Conservation (phyloP, 306 rosid genomes). For the Vigna trinervia region DNA sequence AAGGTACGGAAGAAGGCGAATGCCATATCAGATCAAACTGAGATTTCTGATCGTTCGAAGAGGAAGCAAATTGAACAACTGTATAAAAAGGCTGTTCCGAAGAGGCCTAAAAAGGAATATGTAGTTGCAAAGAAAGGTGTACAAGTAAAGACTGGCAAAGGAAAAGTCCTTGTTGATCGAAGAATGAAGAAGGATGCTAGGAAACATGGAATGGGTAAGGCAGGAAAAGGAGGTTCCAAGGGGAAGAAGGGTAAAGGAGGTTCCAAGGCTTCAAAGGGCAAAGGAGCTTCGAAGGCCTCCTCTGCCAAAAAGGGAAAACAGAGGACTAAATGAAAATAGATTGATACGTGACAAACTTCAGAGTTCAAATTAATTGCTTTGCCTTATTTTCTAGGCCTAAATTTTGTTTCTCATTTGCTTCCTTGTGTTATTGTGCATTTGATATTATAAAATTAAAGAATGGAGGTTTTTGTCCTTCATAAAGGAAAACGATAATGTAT, state of each 20-base stretch:
- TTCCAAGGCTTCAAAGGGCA: constrained; percentile 53
- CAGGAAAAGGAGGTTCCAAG: constrained; percentile 59
- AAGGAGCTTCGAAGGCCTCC: constrained; percentile 58
- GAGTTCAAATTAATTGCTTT: constrained; percentile 3
- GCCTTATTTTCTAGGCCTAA: not conserved
- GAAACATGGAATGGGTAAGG: constrained; percentile 53
- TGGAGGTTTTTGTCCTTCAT: constrained; percentile 12
- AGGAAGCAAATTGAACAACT: constrained; percentile 83
- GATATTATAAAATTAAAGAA: constrained; percentile 17
- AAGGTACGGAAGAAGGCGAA: constrained; percentile 95
- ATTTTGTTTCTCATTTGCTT: constrained; percentile 35
- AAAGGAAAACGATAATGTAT: no score
- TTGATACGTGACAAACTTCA: not conserved
- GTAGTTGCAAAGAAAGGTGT: constrained; percentile 99
- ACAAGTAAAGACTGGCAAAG: constrained; percentile 77
- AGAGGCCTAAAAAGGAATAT: constrained; percentile 79
- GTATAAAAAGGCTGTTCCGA: constrained; percentile 73
- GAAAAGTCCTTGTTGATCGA: constrained; percentile 79
- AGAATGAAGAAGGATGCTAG: constrained; percentile 90
- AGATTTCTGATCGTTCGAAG: constrained; percentile 84
- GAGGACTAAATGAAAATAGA: constrained; percentile 48
- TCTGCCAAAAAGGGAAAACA: constrained; percentile 59
- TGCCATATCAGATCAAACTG: constrained; percentile 86
- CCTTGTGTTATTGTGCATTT: not conserved
- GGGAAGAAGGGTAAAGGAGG: constrained; percentile 47